These are phyloP conservation scores for Saccharomycopsis schoenii DNA, from an alignment of 805 yeast genomes.

Conservation along the genomic window DNA sequence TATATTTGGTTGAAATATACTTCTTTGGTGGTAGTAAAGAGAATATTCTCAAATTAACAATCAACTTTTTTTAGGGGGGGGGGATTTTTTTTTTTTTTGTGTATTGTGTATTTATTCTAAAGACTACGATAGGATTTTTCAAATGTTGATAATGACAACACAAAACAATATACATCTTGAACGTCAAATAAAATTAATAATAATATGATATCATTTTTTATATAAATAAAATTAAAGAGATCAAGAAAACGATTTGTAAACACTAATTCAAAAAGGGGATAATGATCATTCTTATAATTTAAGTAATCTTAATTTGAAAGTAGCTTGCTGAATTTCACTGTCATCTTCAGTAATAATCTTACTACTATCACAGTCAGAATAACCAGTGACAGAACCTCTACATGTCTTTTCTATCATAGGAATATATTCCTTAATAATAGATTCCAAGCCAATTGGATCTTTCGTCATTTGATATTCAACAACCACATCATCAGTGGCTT, in stretches of 20 bases:
- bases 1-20: not conserved
- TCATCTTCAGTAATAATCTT: conserved; percentile 78
- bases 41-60: too few relatives aligned
- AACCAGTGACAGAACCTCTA: conserved; percentile 40
- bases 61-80: too few relatives aligned
- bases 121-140: too few relatives aligned
- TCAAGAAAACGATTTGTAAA: not conserved
- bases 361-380: conserved; percentile 32
- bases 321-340: conserved; percentile 70
- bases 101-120: too few relatives aligned
- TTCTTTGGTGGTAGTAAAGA: too few relatives aligned
- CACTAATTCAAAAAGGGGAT: not conserved
- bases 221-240: not conserved
- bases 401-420: conserved; percentile 70
- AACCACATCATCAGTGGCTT: conserved; percentile 88
- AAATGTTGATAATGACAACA: too few relatives aligned
- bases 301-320: conserved; percentile 69
- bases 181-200: too few relatives aligned
- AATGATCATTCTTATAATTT: conserved; percentile 33
- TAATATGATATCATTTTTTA: too few relatives aligned
- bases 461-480: conserved; percentile 67
- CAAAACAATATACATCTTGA: too few relatives aligned
- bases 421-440: conserved; percentile 52
- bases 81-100: too few relatives aligned
- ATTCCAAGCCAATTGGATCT: conserved; percentile 53